Evolutionary conservation across 345 rosid species (phyloP).

Genomic region (Cardamine chenopodiifolia): DNA sequence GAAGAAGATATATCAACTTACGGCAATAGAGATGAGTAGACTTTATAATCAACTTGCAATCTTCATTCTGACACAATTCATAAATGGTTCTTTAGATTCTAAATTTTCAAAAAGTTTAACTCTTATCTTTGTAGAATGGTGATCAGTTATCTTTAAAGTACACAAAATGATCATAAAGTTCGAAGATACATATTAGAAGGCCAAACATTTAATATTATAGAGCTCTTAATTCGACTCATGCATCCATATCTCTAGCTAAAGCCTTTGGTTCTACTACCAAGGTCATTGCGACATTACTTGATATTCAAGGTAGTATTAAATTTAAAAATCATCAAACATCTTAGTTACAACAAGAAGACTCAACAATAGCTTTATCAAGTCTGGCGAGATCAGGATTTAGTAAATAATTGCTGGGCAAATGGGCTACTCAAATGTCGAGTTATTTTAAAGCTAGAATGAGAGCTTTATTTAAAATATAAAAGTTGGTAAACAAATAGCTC

Average conservation of each 20-base stretch:
- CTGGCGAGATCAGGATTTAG: neutral
- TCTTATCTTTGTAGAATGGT: too few relatives aligned
- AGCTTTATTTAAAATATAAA: too few relatives aligned
- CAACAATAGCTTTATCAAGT: neutral
- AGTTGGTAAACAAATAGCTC: neutral
- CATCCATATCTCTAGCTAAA: neutral
- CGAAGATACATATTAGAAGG: neutral
- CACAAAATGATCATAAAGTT: slow-evolving; percentile 2
- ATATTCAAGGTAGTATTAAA: neutral
- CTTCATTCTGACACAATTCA: too few relatives aligned
- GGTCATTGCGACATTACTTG: neutral
- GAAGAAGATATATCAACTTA: too few relatives aligned
- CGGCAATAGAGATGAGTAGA: too few relatives aligned
- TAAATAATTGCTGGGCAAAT: neutral
- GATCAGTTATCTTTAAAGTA: neutral
- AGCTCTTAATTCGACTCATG: neutral
- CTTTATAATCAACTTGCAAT: too few relatives aligned
- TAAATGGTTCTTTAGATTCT: too few relatives aligned
- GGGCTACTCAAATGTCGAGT: neutral
- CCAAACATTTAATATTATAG: neutral
- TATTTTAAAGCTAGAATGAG: neutral
- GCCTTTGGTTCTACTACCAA: neutral
- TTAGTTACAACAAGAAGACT: too few relatives aligned
- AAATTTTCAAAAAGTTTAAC: too few relatives aligned
- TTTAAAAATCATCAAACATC: too few relatives aligned